Percentiles rank a stretch among this genome's conserved stretches.
phyloP scores from a whole-genome alignment of 139 green algal genomes.

The Diplosphaera chodatii region DNA sequence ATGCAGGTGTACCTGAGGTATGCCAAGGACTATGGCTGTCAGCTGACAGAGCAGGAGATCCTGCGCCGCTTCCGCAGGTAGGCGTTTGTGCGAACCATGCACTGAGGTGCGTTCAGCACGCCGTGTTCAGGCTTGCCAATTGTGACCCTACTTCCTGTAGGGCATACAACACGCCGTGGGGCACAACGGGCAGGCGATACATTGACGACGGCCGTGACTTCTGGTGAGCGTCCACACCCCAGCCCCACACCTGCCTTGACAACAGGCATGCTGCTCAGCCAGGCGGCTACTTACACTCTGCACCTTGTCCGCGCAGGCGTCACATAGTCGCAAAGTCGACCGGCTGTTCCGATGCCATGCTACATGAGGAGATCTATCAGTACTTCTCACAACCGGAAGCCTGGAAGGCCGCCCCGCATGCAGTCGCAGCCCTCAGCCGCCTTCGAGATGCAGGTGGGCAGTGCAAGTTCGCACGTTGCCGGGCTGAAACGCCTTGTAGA shows the following conservation, averaged over 20 bases:
- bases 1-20: slow-evolving; percentile 61
- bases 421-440: slow-evolving; percentile 38
- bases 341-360: slow-evolving; percentile 18
- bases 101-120: no score
- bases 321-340: slow-evolving; percentile 50
- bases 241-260: no score
- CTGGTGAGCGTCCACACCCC: slow-evolving; percentile 31
- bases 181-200: slow-evolving; percentile 41
- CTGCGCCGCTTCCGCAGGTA: slow-evolving; percentile 48
- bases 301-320: slow-evolving; percentile 11
- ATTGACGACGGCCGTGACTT: slow-evolving; percentile 68
- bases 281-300: no score
- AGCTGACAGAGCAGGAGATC: slow-evolving; percentile 40
- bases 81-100: not conserved
- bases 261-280: no score
- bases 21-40: slow-evolving; percentile 42
- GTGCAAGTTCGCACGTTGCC: no score
- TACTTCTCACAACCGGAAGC: slow-evolving; percentile 50
- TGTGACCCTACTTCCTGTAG: slow-evolving; percentile 13
- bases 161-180: slow-evolving; percentile 72
- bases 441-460: slow-evolving; percentile 34
- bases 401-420: slow-evolving; percentile 50
- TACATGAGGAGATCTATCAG: slow-evolving; percentile 59
- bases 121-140: no score
- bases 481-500: no score